Evolutionary conservation across 2,329 filamentous ascomycete genomes (phyloP), one percentile per base, ranked within the genome.

Genomic region (Aspergillus fructus): DNA sequence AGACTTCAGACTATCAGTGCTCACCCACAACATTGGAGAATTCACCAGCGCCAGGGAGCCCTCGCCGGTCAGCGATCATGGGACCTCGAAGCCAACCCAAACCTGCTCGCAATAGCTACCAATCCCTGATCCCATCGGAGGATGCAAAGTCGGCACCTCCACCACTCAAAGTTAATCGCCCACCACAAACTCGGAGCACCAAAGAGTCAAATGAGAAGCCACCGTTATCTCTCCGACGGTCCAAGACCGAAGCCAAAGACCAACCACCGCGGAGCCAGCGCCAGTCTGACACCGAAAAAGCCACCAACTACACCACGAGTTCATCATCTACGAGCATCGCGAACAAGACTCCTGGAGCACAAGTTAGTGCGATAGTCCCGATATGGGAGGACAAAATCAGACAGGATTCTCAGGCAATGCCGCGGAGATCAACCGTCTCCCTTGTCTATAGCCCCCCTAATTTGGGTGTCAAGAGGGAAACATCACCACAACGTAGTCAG

Each of bases 311-410:
- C 17, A 39, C 49, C 2, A 53, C 41, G 7, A 49, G 42, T 24
- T 7, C 37, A 23, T 39, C 54, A 19, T 42, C 52, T n/a, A 52
- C 50, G 3, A 51, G 27, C 55, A 56, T 27, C 27, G 52, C 63
- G 19, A 60, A 55, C 23, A 60, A 59, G 5, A 49, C 52, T 15
- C 58, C 58, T 11, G 62, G 54, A 23, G 53, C 62, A 9, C 59
- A 64, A 7, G 64, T 61, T 12, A 65, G 67, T n/a, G 62, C 64
- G 19, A 64, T 65, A 9, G 66, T 74, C 8, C 72, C 70, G 1
- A 76, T 78, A 48, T 78, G 73, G 69, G 75, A 77, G 64, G 75
- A 77, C 53, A 64, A 60, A 24, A 66, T 62, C 37, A 56, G 65
- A 8, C 63, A 23, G 39, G 49, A n/a, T 47, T 58, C 7, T 3